Conservation (phyloP, 176 grass and related monocot species). For the Puya raimondii region DNA sequence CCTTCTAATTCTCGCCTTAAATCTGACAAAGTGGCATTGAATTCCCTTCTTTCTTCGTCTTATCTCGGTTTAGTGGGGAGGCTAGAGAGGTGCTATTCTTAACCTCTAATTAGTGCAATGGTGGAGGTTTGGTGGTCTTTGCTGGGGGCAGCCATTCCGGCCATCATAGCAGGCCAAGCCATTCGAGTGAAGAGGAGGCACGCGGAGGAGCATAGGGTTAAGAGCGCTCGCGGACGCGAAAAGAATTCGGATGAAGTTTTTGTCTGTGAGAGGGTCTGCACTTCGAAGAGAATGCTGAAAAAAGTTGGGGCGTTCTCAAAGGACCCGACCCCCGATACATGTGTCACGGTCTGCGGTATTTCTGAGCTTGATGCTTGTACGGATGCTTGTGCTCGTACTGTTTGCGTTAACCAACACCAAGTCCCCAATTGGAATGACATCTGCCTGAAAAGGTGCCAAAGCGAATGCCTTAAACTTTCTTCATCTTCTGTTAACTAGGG, state of each 20-base stretch:
- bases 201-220: conserved; percentile 62
- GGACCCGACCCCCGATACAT: conserved; percentile 84
- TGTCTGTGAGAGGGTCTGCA: conserved; percentile 80
- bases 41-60: neutral
- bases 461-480: conserved; percentile 79
- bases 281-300: conserved; percentile 85
- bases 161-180: conserved; percentile 53
- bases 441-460: conserved; percentile 88
- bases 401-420: conserved; percentile 91
- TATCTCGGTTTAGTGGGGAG: neutral
- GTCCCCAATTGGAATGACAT: conserved; percentile 93
- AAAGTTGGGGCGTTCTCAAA: conserved; percentile 87
- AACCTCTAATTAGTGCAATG: conserved; percentile 22
- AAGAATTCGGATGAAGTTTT: conserved; percentile 74
- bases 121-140: conserved; percentile 71
- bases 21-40: neutral
- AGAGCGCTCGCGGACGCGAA: conserved; percentile 56
- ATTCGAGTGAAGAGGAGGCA: conserved; percentile 49
- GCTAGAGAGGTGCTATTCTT: neutral
- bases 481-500: conserved; percentile 30
- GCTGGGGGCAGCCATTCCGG: conserved; percentile 48
- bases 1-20: neutral
- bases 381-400: conserved; percentile 79
- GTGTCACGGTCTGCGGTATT: conserved; percentile 82
- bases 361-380: conserved; percentile 78